Percentiles rank a stretch among this genome's conserved stretches.
Conservation (phyloP, 2,329 filamentous ascomycete genomes). For the Sphaceloma murrayae region DNA sequence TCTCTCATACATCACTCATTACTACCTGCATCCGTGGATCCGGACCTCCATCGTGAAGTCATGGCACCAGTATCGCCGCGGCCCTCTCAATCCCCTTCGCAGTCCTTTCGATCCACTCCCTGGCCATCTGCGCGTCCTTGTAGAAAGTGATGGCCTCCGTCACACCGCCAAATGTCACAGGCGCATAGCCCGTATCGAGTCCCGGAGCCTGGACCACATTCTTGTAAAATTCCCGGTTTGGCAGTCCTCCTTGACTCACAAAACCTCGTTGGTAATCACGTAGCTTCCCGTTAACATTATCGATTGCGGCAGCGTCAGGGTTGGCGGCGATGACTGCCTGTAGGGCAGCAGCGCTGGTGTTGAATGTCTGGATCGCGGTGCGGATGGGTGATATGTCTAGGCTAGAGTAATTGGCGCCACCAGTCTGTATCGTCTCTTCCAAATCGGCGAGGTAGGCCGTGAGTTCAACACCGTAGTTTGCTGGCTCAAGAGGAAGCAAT, state of each 20-base stretch:
- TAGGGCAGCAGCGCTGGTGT: slow-evolving; percentile 37
- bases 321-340: slow-evolving; percentile 19
- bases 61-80: slow-evolving; percentile 21
- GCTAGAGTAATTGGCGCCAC: slow-evolving; percentile 29
- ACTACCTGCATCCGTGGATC: no score
- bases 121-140: slow-evolving; percentile 2
- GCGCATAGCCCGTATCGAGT: slow-evolving; percentile 53
- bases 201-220: slow-evolving; percentile 41
- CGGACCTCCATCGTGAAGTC: no score
- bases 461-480: slow-evolving; percentile 34
- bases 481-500: slow-evolving; percentile 34
- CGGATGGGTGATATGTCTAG: slow-evolving; percentile 31
- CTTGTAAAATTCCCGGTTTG: slow-evolving; percentile 37
- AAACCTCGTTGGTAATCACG: slow-evolving; percentile 40
- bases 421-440: slow-evolving; percentile 36
- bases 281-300: slow-evolving; percentile 37
- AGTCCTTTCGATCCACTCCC: slow-evolving; percentile 16
- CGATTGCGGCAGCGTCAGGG: slow-evolving; percentile 24
- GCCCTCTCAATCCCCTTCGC: slow-evolving; percentile 20
- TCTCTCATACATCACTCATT: no score
- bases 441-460: slow-evolving; percentile 31
- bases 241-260: slow-evolving; percentile 37
- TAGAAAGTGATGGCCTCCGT: slow-evolving; percentile 38
- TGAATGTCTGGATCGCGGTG: slow-evolving; percentile 34
- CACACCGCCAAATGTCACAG: slow-evolving; percentile 53